Conservation (phyloP, 768 basidiomycete species). For the Russula brevipes region DNA sequence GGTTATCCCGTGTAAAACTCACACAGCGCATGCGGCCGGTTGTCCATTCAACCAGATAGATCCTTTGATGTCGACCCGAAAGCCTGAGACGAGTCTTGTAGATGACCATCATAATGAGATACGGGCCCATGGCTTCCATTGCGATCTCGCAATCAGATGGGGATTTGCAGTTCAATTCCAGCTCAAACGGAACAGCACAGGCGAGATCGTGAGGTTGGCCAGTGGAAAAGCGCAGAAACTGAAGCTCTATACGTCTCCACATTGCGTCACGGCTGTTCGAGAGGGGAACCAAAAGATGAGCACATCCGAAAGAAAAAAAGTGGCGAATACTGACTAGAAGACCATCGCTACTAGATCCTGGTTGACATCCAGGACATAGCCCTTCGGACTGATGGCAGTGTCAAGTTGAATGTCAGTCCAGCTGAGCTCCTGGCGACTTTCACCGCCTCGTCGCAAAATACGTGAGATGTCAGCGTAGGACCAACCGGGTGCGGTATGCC, state of each 20-base stretch:
- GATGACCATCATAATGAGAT: slow-evolving; percentile 12
- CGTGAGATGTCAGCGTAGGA: slow-evolving; percentile 18
- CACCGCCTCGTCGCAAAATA: not conserved
- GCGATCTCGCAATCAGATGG: slow-evolving; percentile 13
- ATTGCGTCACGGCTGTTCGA: slow-evolving; percentile 7
- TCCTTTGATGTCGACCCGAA: slow-evolving; percentile 8
- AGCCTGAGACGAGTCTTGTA: slow-evolving; percentile 13
- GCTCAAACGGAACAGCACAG: not conserved
- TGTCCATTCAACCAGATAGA: slow-evolving; percentile 16
- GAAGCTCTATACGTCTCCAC: slow-evolving; percentile 10
- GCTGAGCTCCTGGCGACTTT: not conserved
- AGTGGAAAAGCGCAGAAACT: slow-evolving; percentile 12
- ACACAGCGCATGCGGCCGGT: slow-evolving; percentile 10
- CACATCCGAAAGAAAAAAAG: not conserved
- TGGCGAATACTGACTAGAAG: slow-evolving; percentile 9
- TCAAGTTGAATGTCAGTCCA: slow-evolving; percentile 19
- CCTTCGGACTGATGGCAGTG: slow-evolving; percentile 12
- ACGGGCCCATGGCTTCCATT: slow-evolving; percentile 16
- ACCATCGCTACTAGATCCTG: slow-evolving; percentile 17
- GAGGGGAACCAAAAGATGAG: not conserved
- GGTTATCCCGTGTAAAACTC: not conserved
- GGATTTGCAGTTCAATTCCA: slow-evolving; percentile 18
- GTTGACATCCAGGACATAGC: slow-evolving; percentile 18
- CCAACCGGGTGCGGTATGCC: slow-evolving; percentile 20
- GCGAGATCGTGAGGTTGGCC: slow-evolving; percentile 9